A percentile compares a stretch with the other conserved stretches of the same genome.
Conservation (phyloP, 305 asterid species). For the Fraxinus paxiana region DNA sequence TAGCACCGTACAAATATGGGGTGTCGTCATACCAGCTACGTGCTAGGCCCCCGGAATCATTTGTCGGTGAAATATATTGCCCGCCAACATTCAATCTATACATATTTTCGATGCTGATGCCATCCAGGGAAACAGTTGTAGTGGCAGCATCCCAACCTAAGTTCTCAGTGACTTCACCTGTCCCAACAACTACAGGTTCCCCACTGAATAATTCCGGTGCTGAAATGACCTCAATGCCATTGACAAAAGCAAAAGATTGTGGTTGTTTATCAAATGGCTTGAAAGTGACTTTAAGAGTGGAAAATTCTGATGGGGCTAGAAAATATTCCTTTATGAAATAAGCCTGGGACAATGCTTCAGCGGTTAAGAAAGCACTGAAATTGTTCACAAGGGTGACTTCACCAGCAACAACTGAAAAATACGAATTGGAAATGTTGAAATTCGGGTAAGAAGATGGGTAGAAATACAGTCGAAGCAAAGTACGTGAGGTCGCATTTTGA, state of each 20-base stretch:
- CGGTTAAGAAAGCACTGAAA: constrained; percentile 64
- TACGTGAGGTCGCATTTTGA: constrained; percentile 38
- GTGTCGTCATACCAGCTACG: constrained; percentile 86
- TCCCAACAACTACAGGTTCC: constrained; percentile 38
- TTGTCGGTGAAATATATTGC: constrained; percentile 46
- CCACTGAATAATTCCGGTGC: constrained; percentile 44
- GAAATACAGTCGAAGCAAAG: constrained; percentile 70
- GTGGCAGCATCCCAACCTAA: constrained; percentile 17
- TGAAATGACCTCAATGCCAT: constrained; percentile 69
- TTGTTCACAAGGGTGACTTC: constrained; percentile 52
- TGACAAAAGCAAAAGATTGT: constrained; percentile 61
- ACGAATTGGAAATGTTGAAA: constrained; percentile 58
- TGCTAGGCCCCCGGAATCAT: constrained; percentile 67
- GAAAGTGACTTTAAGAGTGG: constrained; percentile 50
- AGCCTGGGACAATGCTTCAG: constrained; percentile 78
- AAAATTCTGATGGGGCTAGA: constrained; percentile 37
- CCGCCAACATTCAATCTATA: constrained; percentile 84
- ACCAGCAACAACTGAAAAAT: constrained; percentile 50
- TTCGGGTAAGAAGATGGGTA: constrained; percentile 70
- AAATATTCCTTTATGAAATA: constrained; percentile 72
- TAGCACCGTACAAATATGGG: constrained; percentile 50
- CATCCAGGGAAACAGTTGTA: constrained; percentile 36
- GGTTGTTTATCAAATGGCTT: constrained; percentile 40
- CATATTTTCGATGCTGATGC: constrained; percentile 52
- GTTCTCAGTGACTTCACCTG: constrained; percentile 12